Evolutionary conservation across 208 protist species (phyloP).

Genomic region (Crithidia sp.): DNA sequence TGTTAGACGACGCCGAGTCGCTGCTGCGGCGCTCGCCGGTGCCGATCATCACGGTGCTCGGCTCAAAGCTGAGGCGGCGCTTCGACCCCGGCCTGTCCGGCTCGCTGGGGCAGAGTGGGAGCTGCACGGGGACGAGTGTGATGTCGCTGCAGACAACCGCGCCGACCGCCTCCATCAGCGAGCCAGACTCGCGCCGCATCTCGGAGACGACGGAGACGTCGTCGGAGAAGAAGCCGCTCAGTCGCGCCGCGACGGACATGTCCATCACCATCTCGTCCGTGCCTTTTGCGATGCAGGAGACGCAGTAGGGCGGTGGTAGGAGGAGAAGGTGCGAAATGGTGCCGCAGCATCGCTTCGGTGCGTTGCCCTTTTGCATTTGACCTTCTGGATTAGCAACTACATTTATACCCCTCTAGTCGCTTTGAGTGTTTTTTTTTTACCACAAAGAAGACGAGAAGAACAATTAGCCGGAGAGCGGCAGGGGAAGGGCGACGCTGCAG

Average conservation of each 20-base stretch:
- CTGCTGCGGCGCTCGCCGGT: constrained; percentile 9
- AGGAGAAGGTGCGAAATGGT: no score
- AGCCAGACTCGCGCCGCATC: constrained; percentile 2
- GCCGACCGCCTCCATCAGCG: not conserved
- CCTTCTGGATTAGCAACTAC: not conserved
- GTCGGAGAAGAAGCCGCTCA: constrained; percentile 1
- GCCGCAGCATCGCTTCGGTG: no score
- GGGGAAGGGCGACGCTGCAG: no score
- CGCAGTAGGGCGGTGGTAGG: not conserved
- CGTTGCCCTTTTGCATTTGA: not conserved
- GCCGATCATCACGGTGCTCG: constrained; percentile 29
- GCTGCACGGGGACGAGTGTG: constrained; percentile 12
- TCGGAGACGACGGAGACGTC: not conserved
- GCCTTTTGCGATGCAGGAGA: constrained; percentile 1
- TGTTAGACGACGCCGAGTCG: constrained; percentile 32
- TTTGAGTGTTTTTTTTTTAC: no score
- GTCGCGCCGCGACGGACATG: not conserved
- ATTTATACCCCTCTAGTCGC: no score
- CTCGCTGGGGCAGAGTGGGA: constrained; percentile 1
- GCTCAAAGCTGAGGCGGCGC: not conserved
- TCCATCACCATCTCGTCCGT: constrained; percentile 11
- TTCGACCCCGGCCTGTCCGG: constrained; percentile 9
- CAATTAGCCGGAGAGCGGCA: no score
- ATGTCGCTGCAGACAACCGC: constrained; percentile 22
- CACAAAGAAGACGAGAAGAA: no score